Evolutionary conservation across 495 filamentous ascomycete genomes (phyloP).

Genomic region (Staphylotrichum longicolle): DNA sequence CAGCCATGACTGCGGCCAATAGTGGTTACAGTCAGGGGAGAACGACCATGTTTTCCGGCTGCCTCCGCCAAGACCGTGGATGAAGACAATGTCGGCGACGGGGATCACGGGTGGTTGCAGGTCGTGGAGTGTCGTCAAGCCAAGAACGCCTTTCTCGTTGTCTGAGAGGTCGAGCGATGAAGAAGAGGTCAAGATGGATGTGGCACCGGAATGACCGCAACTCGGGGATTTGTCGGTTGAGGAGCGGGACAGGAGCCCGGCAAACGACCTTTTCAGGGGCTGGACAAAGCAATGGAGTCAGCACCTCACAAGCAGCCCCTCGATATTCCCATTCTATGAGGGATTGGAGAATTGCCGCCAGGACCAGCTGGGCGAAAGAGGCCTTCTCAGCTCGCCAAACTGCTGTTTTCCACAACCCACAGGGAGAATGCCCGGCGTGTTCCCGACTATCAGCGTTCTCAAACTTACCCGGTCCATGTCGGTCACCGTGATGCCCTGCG

Average conservation of each 20-base stretch:
- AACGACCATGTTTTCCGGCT: slow-evolving; percentile 35
- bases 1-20: slow-evolving; percentile 37
- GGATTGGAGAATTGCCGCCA: no score
- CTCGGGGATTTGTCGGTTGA: not conserved
- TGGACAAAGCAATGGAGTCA: not conserved
- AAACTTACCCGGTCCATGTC: no score
- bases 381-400: no score
- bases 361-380: no score
- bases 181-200: not conserved
- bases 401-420: no score
- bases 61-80: slow-evolving; percentile 38
- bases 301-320: not conserved
- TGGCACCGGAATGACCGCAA: no score
- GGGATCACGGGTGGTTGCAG: slow-evolving; percentile 23
- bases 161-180: slow-evolving; percentile 1
- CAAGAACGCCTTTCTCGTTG: slow-evolving; percentile 32
- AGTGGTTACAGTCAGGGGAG: slow-evolving; percentile 25
- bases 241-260: slow-evolving; percentile 11
- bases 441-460: no score
- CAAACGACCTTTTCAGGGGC: slow-evolving; percentile 9
- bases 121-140: slow-evolving; percentile 39
- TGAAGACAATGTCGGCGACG: slow-evolving; percentile 41
- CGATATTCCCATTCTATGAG: no score
- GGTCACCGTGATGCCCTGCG: no score
- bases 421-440: no score